A percentile compares a stretch with the other conserved stretches of the same genome.
phyloP scores from a whole-genome alignment of 2,329 filamentous ascomycete genomes.

The Aspergillus ochraceus region DNA sequence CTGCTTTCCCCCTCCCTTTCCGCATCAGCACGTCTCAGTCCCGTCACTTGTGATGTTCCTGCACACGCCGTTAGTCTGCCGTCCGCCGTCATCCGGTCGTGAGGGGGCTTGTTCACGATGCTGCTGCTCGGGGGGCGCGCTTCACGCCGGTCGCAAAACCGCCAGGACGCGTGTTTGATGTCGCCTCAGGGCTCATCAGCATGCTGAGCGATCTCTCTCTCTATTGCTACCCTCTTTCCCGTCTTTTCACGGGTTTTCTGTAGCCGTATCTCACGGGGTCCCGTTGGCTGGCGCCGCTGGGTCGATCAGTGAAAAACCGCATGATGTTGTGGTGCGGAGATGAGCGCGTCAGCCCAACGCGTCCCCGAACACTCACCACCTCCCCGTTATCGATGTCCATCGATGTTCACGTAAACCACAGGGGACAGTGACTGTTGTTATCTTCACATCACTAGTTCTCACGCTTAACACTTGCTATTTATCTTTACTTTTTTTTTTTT shows the following conservation, averaged over 20 bases:
- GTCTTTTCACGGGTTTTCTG: constrained; percentile 4
- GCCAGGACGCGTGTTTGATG: constrained; percentile 30
- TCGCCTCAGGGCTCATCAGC: constrained; percentile 1
- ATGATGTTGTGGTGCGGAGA: constrained; percentile 17
- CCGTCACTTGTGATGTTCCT: background rate
- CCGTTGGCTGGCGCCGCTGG: background rate
- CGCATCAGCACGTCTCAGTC: constrained; percentile 11
- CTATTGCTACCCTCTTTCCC: background rate
- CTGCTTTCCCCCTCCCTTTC: constrained; percentile 12
- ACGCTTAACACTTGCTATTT: background rate
- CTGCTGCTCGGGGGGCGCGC: constrained; percentile 15
- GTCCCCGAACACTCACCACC: constrained; percentile 23
- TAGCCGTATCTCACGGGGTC: background rate
- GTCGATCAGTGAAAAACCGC: background rate
- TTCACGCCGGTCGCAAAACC: constrained; percentile 27
- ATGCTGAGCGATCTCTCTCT: background rate
- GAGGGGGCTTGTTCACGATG: constrained; percentile 7
- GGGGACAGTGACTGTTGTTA: background rate
- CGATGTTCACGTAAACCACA: background rate
- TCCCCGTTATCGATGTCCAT: background rate
- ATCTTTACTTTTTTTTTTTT: background rate
- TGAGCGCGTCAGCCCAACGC: constrained; percentile 32
- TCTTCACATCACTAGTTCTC: background rate
- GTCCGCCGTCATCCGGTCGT: constrained; percentile 13
- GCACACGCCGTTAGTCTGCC: background rate